Base-by-base conservation (phyloP, 768 basidiomycete species). In the Lentinus brumalis region DNA sequence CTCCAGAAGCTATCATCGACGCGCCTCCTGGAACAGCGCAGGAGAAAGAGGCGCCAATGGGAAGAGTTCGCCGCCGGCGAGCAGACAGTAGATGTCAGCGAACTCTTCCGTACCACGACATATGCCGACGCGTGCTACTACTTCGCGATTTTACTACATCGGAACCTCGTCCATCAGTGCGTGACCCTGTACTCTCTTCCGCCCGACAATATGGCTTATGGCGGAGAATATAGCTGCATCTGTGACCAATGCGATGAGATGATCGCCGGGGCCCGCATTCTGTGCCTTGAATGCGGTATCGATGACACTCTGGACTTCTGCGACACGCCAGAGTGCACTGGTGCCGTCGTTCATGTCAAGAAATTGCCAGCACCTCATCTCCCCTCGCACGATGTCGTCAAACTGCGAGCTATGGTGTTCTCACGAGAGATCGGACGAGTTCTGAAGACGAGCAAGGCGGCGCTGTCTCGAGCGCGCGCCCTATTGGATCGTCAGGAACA, bases 341-440 rank as follows among this genome's bases (percentile, higher is more conserved):
- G 38, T 42, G 56, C 46, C 32, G 21, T 26, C 5, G 12, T 57
- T 9, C 12, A 39, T 4, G n/a, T 29, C 14, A 46, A 30, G 12
- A 14, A 39, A 4, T 12, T 31, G 31, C 29, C 31, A 2, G 42
- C 8, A 16, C 42, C 42, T 11, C 57, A 58, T 31, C n/a, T 42
- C 16, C 57, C 57, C n/a, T 31, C 57, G 14, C 57, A 58, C 42
- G 49, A 58, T 35, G 50, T 58, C 39, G 11, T 42, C 50, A 58
- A 52, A 26, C 12, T 58, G 30, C 57, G 50, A 29, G 18, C n/a
- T 3, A 15, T 46, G 32, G 9, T 53, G 30, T 31, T 53, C n/a
- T 7, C n/a, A n/a, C 46, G 46, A 16, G 46, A 47, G 46, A 11
- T 18, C 10, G 46, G 46, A 26, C 6, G 21, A 18, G 46, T 47